These are phyloP conservation scores for Theileria annulata DNA, from an alignment of 169 alveolate genomes.

Conservation along the genomic window DNA sequence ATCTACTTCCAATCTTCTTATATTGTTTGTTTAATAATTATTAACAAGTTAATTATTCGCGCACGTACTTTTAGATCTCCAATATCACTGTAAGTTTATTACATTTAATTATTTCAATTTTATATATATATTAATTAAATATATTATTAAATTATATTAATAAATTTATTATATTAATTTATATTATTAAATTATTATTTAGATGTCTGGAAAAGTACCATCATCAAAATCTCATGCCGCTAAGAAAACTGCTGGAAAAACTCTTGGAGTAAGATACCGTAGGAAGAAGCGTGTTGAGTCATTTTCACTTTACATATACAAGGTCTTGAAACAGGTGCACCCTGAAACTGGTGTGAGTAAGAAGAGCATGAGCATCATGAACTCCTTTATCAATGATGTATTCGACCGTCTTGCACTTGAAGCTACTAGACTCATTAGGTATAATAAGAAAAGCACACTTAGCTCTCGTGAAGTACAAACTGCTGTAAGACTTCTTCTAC, in stretches of 20 bases:
- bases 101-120: background rate
- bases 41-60: background rate
- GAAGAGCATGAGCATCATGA: slow-evolving; percentile 98
- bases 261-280: slow-evolving; percentile 86
- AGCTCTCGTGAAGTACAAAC: slow-evolving; percentile 98
- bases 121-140: no score
- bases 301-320: slow-evolving; percentile 97
- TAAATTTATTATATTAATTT: no score
- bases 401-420: slow-evolving; percentile 96
- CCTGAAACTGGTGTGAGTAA: slow-evolving; percentile 97
- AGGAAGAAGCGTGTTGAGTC: slow-evolving; percentile 93
- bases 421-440: slow-evolving; percentile 94
- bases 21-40: background rate
- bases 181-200: no score
- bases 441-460: slow-evolving; percentile 96
- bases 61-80: background rate
- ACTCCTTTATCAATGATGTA: slow-evolving; percentile 96
- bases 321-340: slow-evolving; percentile 98
- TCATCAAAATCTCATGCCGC: slow-evolving; percentile 86
- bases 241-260: slow-evolving; percentile 86
- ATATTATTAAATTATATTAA: no score
- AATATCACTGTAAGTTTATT: background rate
- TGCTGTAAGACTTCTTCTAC: slow-evolving; percentile 96
- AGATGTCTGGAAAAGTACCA: slow-evolving; percentile 88
- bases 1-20: background rate